Percentiles rank a stretch among this genome's conserved stretches.
phyloP scores from a whole-genome alignment of 352 stramenopile genomes.

The Pythium catenulatum region DNA sequence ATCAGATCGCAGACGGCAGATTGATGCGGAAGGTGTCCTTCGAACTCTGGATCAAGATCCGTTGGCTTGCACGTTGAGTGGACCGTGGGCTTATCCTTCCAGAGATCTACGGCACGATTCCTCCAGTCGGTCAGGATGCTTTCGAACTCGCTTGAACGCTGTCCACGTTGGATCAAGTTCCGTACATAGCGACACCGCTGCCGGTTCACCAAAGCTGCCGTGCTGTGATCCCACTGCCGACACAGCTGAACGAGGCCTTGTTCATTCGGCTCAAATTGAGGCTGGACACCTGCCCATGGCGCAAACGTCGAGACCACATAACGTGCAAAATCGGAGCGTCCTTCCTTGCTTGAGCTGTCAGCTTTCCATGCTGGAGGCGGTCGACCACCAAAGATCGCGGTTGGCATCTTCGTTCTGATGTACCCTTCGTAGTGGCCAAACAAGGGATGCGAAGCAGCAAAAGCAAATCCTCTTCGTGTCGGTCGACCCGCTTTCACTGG shows the following conservation, averaged over 20 bases:
- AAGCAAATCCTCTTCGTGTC: not conserved
- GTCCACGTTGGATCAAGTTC: not conserved
- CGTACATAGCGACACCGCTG: constrained; percentile 10
- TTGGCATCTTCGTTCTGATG: constrained; percentile 23
- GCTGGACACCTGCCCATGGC: not conserved
- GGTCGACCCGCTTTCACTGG: not conserved
- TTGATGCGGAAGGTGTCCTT: no score
- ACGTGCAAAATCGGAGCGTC: not conserved
- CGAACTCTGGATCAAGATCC: no score
- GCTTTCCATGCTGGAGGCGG: constrained; percentile 9
- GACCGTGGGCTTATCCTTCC: not conserved
- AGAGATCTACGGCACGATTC: constrained; percentile 16
- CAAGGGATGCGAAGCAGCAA: constrained; percentile 16
- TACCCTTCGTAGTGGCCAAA: not conserved
- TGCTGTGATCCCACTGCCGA: not conserved
- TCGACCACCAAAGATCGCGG: constrained; percentile 5
- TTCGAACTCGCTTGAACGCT: not conserved
- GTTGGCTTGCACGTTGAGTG: no score
- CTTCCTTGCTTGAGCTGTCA: not conserved
- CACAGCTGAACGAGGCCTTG: not conserved
- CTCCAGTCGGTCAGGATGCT: constrained; percentile 13
- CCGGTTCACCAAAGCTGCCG: not conserved
- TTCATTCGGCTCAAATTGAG: not conserved
- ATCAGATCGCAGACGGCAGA: no score
- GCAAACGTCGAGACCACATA: constrained; percentile 10